Evolutionary conservation across 1,139 yeast species (phyloP).

Genomic region (Pichia sp.): DNA sequence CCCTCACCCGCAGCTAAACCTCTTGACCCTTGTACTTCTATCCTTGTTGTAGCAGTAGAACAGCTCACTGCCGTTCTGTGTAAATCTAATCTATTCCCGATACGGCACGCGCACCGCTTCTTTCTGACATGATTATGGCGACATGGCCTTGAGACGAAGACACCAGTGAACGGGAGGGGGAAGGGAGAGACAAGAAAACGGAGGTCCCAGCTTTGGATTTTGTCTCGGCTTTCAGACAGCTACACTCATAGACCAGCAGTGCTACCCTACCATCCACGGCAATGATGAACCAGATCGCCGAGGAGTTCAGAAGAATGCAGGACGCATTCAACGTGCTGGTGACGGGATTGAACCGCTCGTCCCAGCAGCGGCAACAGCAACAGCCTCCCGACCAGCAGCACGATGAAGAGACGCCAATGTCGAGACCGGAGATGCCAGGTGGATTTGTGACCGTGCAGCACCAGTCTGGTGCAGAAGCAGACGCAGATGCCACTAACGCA

Average conservation of each 20-base stretch:
- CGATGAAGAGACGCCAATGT: conserved; percentile 13
- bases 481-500: background rate
- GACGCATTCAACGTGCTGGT: conserved; percentile 3
- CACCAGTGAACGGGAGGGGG: background rate
- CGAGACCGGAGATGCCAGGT: conserved; percentile 15
- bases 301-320: conserved; percentile 12
- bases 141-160: background rate
- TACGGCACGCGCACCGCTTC: background rate
- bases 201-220: no score
- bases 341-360: conserved; percentile 1
- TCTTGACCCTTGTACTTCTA: background rate
- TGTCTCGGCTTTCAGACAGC: no score
- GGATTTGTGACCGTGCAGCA: conserved; percentile 3
- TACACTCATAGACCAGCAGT: background rate
- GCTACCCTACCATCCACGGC: background rate
- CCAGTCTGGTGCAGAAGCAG: background rate
- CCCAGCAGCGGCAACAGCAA: background rate
- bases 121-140: background rate
- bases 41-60: background rate
- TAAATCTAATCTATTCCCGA: background rate
- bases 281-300: conserved; percentile 5
- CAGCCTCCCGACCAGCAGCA: background rate
- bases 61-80: background rate
- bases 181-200: background rate
- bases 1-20: conserved; percentile 1